phyloP scores from a whole-genome alignment of 441 rosid genomes.

The Eutrema salsugineum region DNA sequence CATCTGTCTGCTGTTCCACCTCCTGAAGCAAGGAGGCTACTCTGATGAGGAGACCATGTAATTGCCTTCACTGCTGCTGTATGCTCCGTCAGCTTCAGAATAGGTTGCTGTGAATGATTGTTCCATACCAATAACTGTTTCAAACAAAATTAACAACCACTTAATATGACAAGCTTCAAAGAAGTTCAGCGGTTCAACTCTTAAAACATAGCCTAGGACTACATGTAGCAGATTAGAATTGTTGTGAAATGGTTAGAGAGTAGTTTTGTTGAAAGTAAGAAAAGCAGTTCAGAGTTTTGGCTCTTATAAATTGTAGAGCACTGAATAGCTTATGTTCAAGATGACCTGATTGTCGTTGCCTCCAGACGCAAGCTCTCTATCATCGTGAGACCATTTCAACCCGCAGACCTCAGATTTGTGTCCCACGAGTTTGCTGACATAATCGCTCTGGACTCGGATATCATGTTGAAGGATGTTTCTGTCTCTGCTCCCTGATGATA shows the following conservation, averaged over 20 bases:
- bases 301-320: background rate
- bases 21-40: constrained; percentile 88
- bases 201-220: background rate
- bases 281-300: background rate
- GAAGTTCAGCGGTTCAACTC: background rate
- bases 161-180: background rate
- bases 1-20: constrained; percentile 99
- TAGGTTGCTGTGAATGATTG: constrained; percentile 88
- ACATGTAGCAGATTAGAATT: background rate
- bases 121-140: constrained; percentile 91
- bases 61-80: constrained; percentile 99
- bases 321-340: background rate
- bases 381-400: constrained; percentile 96
- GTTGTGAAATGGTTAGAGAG: background rate
- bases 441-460: constrained; percentile 77
- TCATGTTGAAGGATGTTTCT: constrained; percentile 94
- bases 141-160: background rate
- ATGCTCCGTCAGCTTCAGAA: constrained; percentile 76
- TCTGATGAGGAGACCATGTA: constrained; percentile 99
- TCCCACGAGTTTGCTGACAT: constrained; percentile 75
- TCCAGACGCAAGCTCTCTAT: constrained; percentile 97
- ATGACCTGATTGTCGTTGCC: constrained; percentile 96
- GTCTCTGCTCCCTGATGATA: constrained; percentile 96
- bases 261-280: background rate
- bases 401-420: constrained; percentile 99